Percentiles rank a stretch among this genome's conserved stretches.
Evolutionary conservation across 257 asterid species (phyloP).

Genomic region (Forsythia viridissima): DNA sequence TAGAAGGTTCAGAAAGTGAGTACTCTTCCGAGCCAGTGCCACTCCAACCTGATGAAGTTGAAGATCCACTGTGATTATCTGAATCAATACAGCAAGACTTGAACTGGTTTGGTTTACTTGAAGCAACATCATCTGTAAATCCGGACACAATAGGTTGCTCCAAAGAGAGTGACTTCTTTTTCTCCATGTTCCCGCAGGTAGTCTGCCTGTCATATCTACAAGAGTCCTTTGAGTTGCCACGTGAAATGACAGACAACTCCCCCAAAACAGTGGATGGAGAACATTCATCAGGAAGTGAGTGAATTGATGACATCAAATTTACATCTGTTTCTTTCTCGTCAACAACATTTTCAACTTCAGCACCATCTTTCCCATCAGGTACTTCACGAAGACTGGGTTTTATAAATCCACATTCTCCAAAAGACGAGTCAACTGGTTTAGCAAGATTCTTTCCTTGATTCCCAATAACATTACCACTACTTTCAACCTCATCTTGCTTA

Average conservation of each 20-base stretch:
- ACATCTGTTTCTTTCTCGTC: slow-evolving; percentile 29
- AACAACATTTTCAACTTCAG: slow-evolving; percentile 20
- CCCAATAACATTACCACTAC: slow-evolving; percentile 28
- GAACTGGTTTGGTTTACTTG: slow-evolving; percentile 17
- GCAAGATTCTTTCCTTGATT: slow-evolving; percentile 31
- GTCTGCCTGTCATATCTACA: slow-evolving; percentile 27
- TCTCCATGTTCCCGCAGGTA: slow-evolving; percentile 20
- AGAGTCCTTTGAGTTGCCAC: slow-evolving; percentile 28
- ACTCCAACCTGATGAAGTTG: slow-evolving; percentile 39
- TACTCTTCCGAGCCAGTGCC: slow-evolving; percentile 39
- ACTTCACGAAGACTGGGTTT: slow-evolving; percentile 26
- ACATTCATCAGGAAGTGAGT: slow-evolving; percentile 30
- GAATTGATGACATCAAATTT: slow-evolving; percentile 20
- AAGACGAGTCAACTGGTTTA: slow-evolving; percentile 32
- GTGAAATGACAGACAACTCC: slow-evolving; percentile 32
- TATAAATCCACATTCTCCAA: slow-evolving; percentile 26
- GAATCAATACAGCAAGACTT: slow-evolving; percentile 23
- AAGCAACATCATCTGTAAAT: slow-evolving; percentile 19
- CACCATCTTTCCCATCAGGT: slow-evolving; percentile 27
- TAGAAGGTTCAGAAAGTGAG: slow-evolving; percentile 51
- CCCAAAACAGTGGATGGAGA: slow-evolving; percentile 28
- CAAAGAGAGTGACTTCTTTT: slow-evolving; percentile 28
- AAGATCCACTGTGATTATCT: slow-evolving; percentile 30
- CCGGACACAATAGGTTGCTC: slow-evolving; percentile 30
- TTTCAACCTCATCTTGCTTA: slow-evolving; percentile 35